Conservation (phyloP, 116 monocot genomes). For the Papilionanthe hybrid region DNA sequence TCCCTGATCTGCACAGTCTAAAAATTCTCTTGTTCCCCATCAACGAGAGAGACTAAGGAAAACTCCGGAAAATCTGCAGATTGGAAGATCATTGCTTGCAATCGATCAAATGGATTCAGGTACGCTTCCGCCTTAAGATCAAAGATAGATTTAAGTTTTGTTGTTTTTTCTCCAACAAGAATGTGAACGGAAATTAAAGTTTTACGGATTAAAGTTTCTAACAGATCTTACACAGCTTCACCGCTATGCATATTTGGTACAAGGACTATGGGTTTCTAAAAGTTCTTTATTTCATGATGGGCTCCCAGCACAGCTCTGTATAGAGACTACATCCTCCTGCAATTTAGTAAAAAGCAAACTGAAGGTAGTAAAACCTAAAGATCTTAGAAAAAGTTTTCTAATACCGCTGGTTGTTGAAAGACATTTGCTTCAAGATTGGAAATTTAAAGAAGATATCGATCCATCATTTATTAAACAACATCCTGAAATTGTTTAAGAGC, state of each 20-base stretch:
- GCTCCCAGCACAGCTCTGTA: constrained; percentile 9
- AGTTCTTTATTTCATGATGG: constrained; percentile 54
- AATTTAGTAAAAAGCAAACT: constrained; percentile 52
- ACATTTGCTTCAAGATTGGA: constrained; percentile 47
- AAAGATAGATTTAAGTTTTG: no score
- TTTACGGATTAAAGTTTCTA: no score
- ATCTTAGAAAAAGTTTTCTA: constrained; percentile 18
- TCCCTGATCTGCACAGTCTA: no score
- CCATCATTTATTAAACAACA: constrained; percentile 48
- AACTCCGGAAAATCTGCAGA: no score
- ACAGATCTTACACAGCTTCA: constrained; percentile 50
- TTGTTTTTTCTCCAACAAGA: no score
- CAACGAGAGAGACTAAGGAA: no score
- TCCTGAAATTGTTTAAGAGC: constrained; percentile 52
- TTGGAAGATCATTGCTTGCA: no score
- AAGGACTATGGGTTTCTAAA: constrained; percentile 84
- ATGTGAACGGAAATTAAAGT: no score
- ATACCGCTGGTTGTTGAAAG: constrained; percentile 49
- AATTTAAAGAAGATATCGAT: constrained; percentile 61
- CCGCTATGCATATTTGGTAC: constrained; percentile 63
- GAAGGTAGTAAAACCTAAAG: constrained; percentile 7
- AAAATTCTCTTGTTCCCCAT: no score
- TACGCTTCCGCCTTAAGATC: no score
- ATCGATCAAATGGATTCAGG: no score
- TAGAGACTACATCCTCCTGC: constrained; percentile 65